Base-by-base conservation (phyloP, 306 rosid genomes). In the Erythrophleum fordii region DNA sequence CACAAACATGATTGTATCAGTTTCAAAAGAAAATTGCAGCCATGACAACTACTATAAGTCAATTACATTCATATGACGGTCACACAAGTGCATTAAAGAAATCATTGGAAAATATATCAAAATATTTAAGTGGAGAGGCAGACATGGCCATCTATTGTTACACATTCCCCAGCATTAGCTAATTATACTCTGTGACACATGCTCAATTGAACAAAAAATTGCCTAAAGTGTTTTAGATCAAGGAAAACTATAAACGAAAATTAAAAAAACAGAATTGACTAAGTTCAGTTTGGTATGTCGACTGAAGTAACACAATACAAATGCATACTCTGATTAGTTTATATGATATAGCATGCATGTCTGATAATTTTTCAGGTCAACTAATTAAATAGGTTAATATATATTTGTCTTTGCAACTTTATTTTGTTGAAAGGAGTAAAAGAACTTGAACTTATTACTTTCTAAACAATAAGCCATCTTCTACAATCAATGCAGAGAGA, bases 401-500 rank as follows among this genome's bases (percentile, higher is more conserved):
- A 18, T 1, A 13, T 66, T 31, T 51, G 51, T 41, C 5, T 29
- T 41, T 26, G 17, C 41, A 58, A 41, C 41, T 42, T 28, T 5
- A 42, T 17, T 22, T 44, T 60, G 16, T 25, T 60, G 13, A 75
- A 23, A 28, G 9, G 16, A 58, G 37, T 26, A 25, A n/a, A 37
- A 58, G 28, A 26, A 41, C 7, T 59, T 16, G 58, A 41, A 59
- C 25, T 42, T 42, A 16, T 16, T 13, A 17, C 28, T 59, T 42
- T 8, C 17, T 75, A 17, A 58, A 58, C 26, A 51, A 35, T 73
- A 56, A 68, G 29, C 60, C n/a, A 62, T 5, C 76, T 12, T 14
- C 60, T 49, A 74, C 39, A 76, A 76, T 29, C 12, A 31, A 39
- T 59, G 44, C 23, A 66, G 58, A 74, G 31, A 81, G 41, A n/a